Evolutionary conservation across 2,329 filamentous ascomycete species (phyloP).

Genomic region (Rutstroemia sydowiana): DNA sequence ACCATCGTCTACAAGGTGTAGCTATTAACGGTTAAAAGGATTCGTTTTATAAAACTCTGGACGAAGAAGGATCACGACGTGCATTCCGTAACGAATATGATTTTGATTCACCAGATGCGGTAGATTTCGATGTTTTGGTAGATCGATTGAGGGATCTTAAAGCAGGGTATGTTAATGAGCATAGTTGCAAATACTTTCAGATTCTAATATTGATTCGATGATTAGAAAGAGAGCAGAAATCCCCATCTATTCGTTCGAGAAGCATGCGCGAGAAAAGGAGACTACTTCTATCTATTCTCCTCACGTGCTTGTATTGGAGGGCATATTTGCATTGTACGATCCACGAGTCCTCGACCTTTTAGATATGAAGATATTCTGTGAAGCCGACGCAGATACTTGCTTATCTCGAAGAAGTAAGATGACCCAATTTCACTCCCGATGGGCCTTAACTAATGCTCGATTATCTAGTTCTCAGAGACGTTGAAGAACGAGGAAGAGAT

Average conservation of each 20-base stretch:
- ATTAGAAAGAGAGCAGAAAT: slow-evolving; percentile 78
- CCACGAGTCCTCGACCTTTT: slow-evolving; percentile 75
- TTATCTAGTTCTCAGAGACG: slow-evolving; percentile 62
- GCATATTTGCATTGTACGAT: slow-evolving; percentile 92
- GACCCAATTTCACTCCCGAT: neutral
- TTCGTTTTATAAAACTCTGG: slow-evolving; percentile 92
- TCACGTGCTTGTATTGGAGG: slow-evolving; percentile 90
- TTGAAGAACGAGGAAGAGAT: slow-evolving; percentile 80
- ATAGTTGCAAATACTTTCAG: neutral
- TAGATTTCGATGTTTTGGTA: slow-evolving; percentile 88
- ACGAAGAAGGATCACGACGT: slow-evolving; percentile 65
- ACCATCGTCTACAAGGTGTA: neutral
- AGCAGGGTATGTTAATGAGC: slow-evolving; percentile 60
- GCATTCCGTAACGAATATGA: slow-evolving; percentile 92
- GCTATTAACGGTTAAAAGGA: slow-evolving; percentile 50
- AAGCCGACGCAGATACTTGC: slow-evolving; percentile 91
- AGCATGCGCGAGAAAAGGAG: slow-evolving; percentile 71
- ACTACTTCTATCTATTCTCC: slow-evolving; percentile 93
- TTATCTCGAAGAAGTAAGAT: slow-evolving; percentile 73
- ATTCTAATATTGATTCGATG: too few species aligned
- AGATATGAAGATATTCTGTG: slow-evolving; percentile 96
- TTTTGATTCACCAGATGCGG: slow-evolving; percentile 88
- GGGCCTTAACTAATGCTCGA: neutral
- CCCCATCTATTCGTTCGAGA: slow-evolving; percentile 89
- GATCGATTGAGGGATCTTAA: slow-evolving; percentile 78